Conservation (phyloP, 225 moss, liverwort and hornwort species). For the Asterella californica region DNA sequence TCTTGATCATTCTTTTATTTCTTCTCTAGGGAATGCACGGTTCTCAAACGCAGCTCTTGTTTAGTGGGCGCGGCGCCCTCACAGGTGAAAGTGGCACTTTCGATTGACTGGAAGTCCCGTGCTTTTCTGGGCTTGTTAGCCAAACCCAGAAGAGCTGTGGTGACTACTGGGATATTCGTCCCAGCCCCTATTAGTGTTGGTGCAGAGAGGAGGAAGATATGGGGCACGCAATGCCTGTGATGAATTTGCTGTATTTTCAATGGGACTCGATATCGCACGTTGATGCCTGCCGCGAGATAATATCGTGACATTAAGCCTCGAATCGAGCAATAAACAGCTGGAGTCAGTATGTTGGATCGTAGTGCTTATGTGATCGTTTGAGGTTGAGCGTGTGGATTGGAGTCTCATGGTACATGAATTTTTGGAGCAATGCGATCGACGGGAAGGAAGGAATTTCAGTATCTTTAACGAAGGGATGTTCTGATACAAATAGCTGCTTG, state of each 20-base stretch:
- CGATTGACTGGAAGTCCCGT: background rate
- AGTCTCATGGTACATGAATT: too few species aligned
- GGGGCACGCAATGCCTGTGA: background rate
- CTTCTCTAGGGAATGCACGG: background rate
- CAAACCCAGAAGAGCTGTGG: constrained; percentile 6
- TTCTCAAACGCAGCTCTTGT: background rate
- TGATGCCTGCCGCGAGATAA: constrained; percentile 14
- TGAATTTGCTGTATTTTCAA: constrained; percentile 8
- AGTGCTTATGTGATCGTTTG: too few species aligned
- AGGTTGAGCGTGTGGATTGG: background rate
- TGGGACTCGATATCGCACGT: constrained; percentile 22
- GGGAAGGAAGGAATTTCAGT: too few species aligned
- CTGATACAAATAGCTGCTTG: background rate
- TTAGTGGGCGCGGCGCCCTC: background rate
- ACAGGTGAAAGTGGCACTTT: background rate
- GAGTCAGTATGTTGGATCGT: background rate
- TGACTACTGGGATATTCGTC: background rate
- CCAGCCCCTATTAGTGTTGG: background rate
- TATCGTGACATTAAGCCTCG: constrained; percentile 2
- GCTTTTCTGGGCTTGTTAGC: constrained; percentile 7
- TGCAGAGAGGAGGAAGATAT: background rate
- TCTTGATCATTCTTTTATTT: background rate
- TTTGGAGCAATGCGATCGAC: background rate
- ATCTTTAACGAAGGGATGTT: background rate
- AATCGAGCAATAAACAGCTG: background rate